Evolutionary conservation across 768 basidiomycete genomes (phyloP), one percentile per base, ranked within the genome.

Genomic region (Ramaria sp.): DNA sequence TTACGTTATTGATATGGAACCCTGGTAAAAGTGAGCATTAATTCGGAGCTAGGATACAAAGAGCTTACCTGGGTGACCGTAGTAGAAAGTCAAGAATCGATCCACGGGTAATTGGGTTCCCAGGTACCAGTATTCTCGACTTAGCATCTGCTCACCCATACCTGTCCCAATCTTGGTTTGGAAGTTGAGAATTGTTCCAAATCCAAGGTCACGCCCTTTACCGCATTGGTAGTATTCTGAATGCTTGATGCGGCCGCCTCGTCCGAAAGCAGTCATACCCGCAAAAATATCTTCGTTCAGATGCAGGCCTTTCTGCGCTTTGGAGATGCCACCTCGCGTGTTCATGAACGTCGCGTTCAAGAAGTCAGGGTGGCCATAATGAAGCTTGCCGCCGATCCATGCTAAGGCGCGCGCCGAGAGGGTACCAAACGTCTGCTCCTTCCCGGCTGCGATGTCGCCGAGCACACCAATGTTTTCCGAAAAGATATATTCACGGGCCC

Each of bases 71-170:
- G 96, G 95, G 70, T 99, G 96, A 52, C 88, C 95, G 63, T 98
- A 99, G 73, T 99, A 99, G 78, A 98, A 99, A 20, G 95, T 98
- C 63, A 99, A 75, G 83, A 99, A 99, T 24, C 96, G 88, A 67
- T 99, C 96, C 63, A 99, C 82, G 32, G 96, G 96, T 54, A 99
- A 76, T 67, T 99, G 96, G 8, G 96, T 99, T 50, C 96, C 96
- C 45, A 99, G 77, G 67, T 98, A 99, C 69, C 98, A 99, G 68
- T 99, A 99, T 71, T 99, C 96, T 61, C 96, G 83, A 70, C 93
- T 97, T 62, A 99, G 84, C 93, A 98, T 95, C 66, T 99, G 96
- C 69, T 99, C 96, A 62, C 96, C 96, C 96, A 99, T 99, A 70
- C 96, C 96, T 28, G 90, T 96, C 27, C 95, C 95, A 63, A 99